Conservation (phyloP, 1,139 yeast species). For the Suhomyces anneliseae region DNA sequence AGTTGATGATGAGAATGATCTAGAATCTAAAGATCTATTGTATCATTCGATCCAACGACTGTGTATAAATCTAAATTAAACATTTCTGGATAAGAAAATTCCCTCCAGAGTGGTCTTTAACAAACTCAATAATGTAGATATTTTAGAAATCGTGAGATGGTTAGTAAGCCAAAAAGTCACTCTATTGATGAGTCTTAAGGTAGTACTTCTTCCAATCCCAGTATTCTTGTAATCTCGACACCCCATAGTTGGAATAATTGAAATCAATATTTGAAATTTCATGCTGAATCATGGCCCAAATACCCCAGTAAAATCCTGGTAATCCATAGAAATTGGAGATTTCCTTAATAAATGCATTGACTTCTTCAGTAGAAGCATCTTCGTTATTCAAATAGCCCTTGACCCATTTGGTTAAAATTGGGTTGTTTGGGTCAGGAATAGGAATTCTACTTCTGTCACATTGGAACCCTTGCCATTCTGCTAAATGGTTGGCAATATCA, state of each 20-base stretch:
- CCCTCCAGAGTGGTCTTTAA: background rate
- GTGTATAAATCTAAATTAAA: background rate
- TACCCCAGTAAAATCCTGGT: slow-evolving; percentile 86
- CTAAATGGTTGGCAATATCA: slow-evolving; percentile 82
- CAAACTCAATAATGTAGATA: background rate
- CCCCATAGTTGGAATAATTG: slow-evolving; percentile 64
- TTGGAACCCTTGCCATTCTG: slow-evolving; percentile 86
- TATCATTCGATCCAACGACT: too few relatives aligned
- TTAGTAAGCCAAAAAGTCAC: background rate
- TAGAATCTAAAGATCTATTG: too few relatives aligned
- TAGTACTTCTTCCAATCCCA: slow-evolving; percentile 60
- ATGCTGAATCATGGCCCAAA: slow-evolving; percentile 80
- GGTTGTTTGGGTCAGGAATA: slow-evolving; percentile 43
- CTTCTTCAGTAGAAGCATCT: slow-evolving; percentile 24
- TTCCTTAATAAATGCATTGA: slow-evolving; percentile 49
- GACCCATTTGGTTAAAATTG: slow-evolving; percentile 55
- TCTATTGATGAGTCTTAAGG: slow-evolving; percentile 9
- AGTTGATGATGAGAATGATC: too few relatives aligned
- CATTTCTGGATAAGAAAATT: background rate
- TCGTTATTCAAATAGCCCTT: slow-evolving; percentile 44
- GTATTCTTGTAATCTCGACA: slow-evolving; percentile 62
- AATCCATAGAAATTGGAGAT: slow-evolving; percentile 65
- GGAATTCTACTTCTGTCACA: slow-evolving; percentile 67
- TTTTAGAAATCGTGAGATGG: background rate
- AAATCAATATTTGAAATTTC: slow-evolving; percentile 72